Conservation (phyloP, 805 yeast species). For the Candida insectalens region DNA sequence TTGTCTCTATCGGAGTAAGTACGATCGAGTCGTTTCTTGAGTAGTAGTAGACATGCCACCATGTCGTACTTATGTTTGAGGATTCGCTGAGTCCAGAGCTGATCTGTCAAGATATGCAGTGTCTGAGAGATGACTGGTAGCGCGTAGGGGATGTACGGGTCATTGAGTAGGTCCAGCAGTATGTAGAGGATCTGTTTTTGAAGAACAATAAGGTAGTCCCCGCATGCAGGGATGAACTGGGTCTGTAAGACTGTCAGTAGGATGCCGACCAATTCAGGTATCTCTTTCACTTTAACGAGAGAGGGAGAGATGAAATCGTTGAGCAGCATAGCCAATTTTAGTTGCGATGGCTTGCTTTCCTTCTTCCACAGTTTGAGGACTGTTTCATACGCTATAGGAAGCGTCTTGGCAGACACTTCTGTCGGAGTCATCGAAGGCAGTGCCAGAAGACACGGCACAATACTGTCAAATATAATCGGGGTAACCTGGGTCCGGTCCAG, state of each 20-base stretch:
- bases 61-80: constrained; percentile 1
- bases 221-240: constrained; percentile 9
- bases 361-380: constrained; percentile 7
- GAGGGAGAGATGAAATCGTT: constrained; percentile 20
- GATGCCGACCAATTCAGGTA: constrained; percentile 11
- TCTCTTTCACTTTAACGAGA: constrained; percentile 16
- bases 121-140: not conserved
- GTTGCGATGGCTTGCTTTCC: constrained; percentile 3
- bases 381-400: constrained; percentile 16
- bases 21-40: not conserved
- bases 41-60: not conserved
- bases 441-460: constrained; percentile 19
- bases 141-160: constrained; percentile 15
- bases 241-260: constrained; percentile 9
- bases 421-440: constrained; percentile 22
- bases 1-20: no score
- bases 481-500: constrained; percentile 14
- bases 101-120: not conserved
- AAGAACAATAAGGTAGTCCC: constrained; percentile 11
- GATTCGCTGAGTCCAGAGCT: not conserved
- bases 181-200: constrained; percentile 13
- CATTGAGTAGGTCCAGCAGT: constrained; percentile 14
- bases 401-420: constrained; percentile 10
- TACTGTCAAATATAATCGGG: constrained; percentile 13
- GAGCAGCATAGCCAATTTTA: constrained; percentile 13